Percentiles rank a stretch among this genome's conserved stretches.
phyloP scores from a whole-genome alignment of 805 yeast species.

The Wickerhamia fluorescens region DNA sequence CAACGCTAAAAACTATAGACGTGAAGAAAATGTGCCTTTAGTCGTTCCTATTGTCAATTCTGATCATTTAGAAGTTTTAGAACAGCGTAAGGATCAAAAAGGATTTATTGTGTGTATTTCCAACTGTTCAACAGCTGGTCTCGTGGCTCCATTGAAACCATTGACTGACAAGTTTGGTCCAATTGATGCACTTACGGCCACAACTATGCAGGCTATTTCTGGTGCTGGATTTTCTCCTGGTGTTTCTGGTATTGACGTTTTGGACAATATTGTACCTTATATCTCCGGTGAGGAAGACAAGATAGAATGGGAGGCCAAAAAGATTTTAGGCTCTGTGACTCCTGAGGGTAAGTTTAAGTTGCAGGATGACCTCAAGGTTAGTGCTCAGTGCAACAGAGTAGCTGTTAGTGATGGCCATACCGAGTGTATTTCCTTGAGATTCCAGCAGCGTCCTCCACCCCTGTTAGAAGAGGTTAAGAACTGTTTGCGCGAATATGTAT shows the following conservation, averaged over 20 bases:
- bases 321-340: slow-evolving; percentile 71
- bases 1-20: slow-evolving; percentile 94
- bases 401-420: slow-evolving; percentile 98
- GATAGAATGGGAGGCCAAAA: slow-evolving; percentile 97
- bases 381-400: slow-evolving; percentile 96
- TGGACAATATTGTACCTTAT: slow-evolving; percentile 92
- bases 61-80: slow-evolving; percentile 75
- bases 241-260: slow-evolving; percentile 87
- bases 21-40: slow-evolving; percentile 80
- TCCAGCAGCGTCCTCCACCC: slow-evolving; percentile 79
- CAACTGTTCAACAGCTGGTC: slow-evolving; percentile 97
- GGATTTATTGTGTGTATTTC: slow-evolving; percentile 94
- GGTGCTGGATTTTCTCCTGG: slow-evolving; percentile 99
- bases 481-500: slow-evolving; percentile 61
- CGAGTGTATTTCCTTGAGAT: slow-evolving; percentile 83
- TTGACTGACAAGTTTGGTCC: slow-evolving; percentile 87
- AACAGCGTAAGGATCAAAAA: slow-evolving; percentile 49
- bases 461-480: slow-evolving; percentile 72
- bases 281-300: slow-evolving; percentile 97
- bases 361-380: slow-evolving; percentile 70
- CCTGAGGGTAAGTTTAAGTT: slow-evolving; percentile 49
- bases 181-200: slow-evolving; percentile 74
- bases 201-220: slow-evolving; percentile 94
- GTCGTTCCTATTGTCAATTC: slow-evolving; percentile 94
- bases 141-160: slow-evolving; percentile 96